phyloP scores from a whole-genome alignment of 2,329 filamentous ascomycete genomes.

The Talaromyces islandicus region DNA sequence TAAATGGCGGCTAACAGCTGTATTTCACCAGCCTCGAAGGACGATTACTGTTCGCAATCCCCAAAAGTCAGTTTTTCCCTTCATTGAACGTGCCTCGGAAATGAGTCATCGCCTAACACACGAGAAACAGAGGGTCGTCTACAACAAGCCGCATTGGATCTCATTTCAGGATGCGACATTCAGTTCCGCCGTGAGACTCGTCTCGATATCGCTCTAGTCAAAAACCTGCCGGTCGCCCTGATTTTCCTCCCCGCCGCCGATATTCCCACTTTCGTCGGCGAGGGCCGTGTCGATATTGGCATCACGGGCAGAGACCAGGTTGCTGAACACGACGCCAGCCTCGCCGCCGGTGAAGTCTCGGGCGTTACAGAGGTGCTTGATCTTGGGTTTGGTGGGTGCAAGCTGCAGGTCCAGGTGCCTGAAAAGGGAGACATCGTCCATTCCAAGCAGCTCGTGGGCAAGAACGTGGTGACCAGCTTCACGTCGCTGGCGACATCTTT shows the following conservation, averaged over 20 bases:
- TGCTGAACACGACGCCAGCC: conserved; percentile 70
- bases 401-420: conserved; percentile 94
- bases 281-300: conserved; percentile 86
- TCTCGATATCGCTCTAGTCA: conserved; percentile 94
- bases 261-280: conserved; percentile 94
- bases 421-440: conserved; percentile 68
- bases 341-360: conserved; percentile 32
- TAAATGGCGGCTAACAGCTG: not conserved
- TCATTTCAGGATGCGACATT: conserved; percentile 89
- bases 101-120: not conserved
- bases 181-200: conserved; percentile 93
- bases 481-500: conserved; percentile 76
- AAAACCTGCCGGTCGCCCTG: conserved; percentile 91
- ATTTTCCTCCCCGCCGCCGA: conserved; percentile 96
- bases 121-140: conserved; percentile 73
- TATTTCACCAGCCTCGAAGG: conserved; percentile 68
- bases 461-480: conserved; percentile 94
- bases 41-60: conserved; percentile 91
- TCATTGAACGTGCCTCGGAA: not conserved
- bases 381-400: conserved; percentile 83
- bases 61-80: conserved; percentile 71
- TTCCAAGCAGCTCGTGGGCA: conserved; percentile 75
- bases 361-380: conserved; percentile 84
- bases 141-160: conserved; percentile 78
- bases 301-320: conserved; percentile 95